phyloP scores from a whole-genome alignment of 75 land plant genomes.

The Chamaecyparis obtusa region DNA sequence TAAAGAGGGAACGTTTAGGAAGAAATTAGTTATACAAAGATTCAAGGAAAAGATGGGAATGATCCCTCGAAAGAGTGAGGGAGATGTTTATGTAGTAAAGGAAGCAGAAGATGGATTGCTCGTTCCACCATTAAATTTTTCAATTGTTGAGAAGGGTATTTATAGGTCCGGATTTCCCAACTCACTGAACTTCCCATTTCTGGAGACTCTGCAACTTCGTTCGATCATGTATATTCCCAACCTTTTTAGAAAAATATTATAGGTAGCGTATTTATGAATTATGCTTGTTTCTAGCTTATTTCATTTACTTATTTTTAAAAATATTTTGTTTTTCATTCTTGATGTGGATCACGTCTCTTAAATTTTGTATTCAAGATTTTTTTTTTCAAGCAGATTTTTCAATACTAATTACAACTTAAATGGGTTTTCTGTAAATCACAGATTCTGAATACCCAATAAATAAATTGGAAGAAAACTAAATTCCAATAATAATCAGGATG shows the following conservation, averaged over 20 bases:
- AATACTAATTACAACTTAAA: neutral
- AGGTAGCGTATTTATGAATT: neutral
- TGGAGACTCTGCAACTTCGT: conserved; percentile 60
- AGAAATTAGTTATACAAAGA: neutral
- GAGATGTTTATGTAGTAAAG: neutral
- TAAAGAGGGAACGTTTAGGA: neutral
- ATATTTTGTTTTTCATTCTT: neutral
- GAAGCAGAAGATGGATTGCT: conserved; percentile 37
- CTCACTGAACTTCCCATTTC: conserved; percentile 56
- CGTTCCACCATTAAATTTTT: conserved; percentile 73
- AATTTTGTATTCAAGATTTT: neutral
- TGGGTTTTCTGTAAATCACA: neutral
- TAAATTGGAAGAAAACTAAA: neutral
- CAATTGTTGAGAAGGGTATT: conserved; percentile 81
- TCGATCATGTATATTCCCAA: conserved; percentile 66
- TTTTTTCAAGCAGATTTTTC: neutral
- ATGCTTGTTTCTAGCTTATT: neutral
- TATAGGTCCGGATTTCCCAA: conserved; percentile 84
- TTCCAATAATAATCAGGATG: neutral
- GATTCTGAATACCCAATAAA: neutral
- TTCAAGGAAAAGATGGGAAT: neutral
- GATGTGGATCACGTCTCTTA: neutral
- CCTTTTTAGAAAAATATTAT: neutral
- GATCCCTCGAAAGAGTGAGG: neutral
- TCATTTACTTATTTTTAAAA: neutral